Percentiles rank a stretch among this genome's conserved stretches.
These are phyloP conservation scores for Thozetella sp. DNA, from an alignment of 495 filamentous ascomycete species.

Conservation along the genomic window DNA sequence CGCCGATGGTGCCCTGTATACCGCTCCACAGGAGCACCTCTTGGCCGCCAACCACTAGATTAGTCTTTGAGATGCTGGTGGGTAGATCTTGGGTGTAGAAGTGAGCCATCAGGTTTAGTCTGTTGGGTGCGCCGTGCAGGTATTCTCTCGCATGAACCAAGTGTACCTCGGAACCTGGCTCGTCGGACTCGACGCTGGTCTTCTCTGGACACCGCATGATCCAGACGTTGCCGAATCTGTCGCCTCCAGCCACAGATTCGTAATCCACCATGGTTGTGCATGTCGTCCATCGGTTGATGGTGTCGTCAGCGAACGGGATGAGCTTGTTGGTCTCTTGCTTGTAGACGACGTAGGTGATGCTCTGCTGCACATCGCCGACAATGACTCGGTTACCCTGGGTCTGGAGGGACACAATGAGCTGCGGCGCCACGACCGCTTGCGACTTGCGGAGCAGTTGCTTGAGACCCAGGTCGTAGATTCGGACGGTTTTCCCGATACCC, in stretches of 20 bases:
- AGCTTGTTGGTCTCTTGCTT: slow-evolving; percentile 89
- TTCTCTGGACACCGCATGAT: slow-evolving; percentile 86
- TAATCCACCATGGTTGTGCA: slow-evolving; percentile 94
- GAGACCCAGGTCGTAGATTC: slow-evolving; percentile 89
- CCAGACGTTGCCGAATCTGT: slow-evolving; percentile 98
- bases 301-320: slow-evolving; percentile 91
- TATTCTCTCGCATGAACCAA: slow-evolving; percentile 86
- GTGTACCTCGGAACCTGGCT: slow-evolving; percentile 88
- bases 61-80: slow-evolving; percentile 84
- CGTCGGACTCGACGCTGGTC: slow-evolving; percentile 84
- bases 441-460: slow-evolving; percentile 89
- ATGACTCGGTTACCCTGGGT: slow-evolving; percentile 92
- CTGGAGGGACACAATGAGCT: slow-evolving; percentile 82
- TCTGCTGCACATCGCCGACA: slow-evolving; percentile 89
- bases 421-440: slow-evolving; percentile 76
- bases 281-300: slow-evolving; percentile 84
- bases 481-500: slow-evolving; percentile 80
- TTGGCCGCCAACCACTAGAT: slow-evolving; percentile 87
- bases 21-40: slow-evolving; percentile 93
- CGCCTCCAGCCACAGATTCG: slow-evolving; percentile 91
- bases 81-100: slow-evolving; percentile 93
- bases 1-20: slow-evolving; percentile 89
- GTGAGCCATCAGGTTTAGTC: slow-evolving; percentile 81
- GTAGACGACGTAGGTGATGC: slow-evolving; percentile 88
- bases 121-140: slow-evolving; percentile 84